phyloP scores from a whole-genome alignment of 306 rosid species.

The Sicyos edulis region DNA sequence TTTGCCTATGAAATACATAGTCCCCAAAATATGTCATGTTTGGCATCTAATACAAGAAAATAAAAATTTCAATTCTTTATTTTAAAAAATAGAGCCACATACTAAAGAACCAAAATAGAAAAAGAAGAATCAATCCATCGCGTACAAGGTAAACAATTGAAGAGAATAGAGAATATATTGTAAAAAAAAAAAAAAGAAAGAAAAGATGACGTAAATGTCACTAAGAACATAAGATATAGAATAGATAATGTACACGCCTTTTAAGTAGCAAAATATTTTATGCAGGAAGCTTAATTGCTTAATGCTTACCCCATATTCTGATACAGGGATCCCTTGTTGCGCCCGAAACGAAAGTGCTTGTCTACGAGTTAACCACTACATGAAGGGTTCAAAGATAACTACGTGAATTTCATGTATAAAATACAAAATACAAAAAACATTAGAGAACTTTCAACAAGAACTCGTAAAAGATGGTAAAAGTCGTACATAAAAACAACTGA shows the following conservation, averaged over 20 bases:
- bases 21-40: not conserved
- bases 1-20: not conserved
- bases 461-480: not conserved
- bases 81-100: not conserved
- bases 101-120: not conserved
- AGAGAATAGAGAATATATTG: not conserved
- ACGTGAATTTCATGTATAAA: not conserved
- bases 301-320: constrained; percentile 80
- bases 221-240: not conserved
- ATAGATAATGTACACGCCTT: not conserved
- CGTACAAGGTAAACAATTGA: not conserved
- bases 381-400: not conserved
- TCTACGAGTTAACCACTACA: constrained; percentile 91
- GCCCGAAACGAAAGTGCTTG: constrained; percentile 90
- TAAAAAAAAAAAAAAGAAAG: not conserved
- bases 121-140: not conserved
- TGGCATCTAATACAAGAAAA: not conserved
- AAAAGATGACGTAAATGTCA: not conserved
- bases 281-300: constrained; percentile 23
- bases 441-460: constrained; percentile 7
- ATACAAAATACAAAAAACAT: not conserved
- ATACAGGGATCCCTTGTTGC: constrained; percentile 95
- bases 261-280: not conserved
- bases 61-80: not conserved
- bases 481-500: not conserved